phyloP scores from a whole-genome alignment of 192 early-diverging fungal genomes.

The Entophlyctis helioformis region DNA sequence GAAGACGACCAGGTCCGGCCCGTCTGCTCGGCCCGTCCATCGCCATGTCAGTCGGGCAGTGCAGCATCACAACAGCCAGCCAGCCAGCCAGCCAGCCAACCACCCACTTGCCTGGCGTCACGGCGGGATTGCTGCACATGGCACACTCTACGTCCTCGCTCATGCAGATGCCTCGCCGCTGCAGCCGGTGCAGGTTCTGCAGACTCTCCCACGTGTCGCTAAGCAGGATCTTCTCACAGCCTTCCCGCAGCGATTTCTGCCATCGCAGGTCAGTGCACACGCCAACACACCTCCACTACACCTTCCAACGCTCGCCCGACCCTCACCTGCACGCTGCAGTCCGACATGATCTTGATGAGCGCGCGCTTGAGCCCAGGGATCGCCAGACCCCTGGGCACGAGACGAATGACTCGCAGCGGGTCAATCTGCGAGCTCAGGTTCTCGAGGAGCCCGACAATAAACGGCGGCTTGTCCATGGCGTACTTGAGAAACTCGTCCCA shows the following conservation, averaged over 20 bases:
- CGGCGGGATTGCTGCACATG: too few relatives aligned
- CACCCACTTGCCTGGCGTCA: too few relatives aligned
- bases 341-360: constrained; percentile 79
- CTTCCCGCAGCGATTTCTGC: constrained; percentile 73
- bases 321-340: constrained; percentile 74
- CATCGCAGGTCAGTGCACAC: neutral
- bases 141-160: too few relatives aligned
- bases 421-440: constrained; percentile 79
- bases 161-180: too few relatives aligned
- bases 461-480: constrained; percentile 92
- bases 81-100: too few relatives aligned
- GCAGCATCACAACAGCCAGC: too few relatives aligned
- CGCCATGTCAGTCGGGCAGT: too few relatives aligned
- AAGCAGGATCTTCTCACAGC: constrained; percentile 81
- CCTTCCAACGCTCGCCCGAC: too few relatives aligned
- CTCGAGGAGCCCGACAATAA: constrained; percentile 85
- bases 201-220: constrained; percentile 79
- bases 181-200: too few relatives aligned
- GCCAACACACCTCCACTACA: neutral
- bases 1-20: too few relatives aligned
- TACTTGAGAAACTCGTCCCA: constrained; percentile 94
- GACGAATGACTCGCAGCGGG: constrained; percentile 65
- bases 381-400: constrained; percentile 65
- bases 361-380: constrained; percentile 74
- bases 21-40: too few relatives aligned